Evolutionary conservation across 208 protist species (phyloP).

Genomic region (Wallacemonas sp.): DNA sequence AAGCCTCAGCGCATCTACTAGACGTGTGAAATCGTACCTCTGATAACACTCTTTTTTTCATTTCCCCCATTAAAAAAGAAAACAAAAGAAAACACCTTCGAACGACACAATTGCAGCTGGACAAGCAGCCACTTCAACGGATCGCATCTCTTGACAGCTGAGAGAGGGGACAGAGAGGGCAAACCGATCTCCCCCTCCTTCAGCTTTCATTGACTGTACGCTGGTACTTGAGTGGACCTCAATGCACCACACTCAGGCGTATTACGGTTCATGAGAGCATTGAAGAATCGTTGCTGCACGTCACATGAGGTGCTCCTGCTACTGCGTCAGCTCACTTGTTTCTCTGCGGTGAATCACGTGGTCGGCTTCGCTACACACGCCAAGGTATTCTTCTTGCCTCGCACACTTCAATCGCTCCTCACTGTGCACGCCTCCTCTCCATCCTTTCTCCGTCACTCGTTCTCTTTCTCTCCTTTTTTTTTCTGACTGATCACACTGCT

Average conservation of each 20-base stretch:
- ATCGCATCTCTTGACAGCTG: neutral
- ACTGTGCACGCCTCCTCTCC: neutral
- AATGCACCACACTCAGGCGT: too few species aligned
- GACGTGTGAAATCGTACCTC: neutral
- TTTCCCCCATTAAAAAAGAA: slow-evolving; percentile 7
- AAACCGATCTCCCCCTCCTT: too few species aligned
- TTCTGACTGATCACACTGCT: slow-evolving; percentile 2
- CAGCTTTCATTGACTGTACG: too few species aligned
- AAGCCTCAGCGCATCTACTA: slow-evolving; percentile 95
- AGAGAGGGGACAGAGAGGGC: too few species aligned
- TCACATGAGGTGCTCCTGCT: too few species aligned
- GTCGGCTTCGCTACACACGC: too few species aligned
- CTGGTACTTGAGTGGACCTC: too few species aligned
- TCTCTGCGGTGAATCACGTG: too few species aligned
- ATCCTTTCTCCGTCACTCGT: slow-evolving; percentile 3
- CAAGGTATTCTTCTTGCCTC: too few species aligned
- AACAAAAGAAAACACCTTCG: neutral
- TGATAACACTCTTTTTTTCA: neutral
- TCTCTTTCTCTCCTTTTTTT: slow-evolving; percentile 10
- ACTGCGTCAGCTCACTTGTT: too few species aligned
- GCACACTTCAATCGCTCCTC: slow-evolving; percentile 5
- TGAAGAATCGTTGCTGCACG: too few species aligned
- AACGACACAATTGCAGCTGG: neutral
- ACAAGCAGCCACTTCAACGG: neutral
- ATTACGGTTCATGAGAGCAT: too few species aligned